These are phyloP conservation scores for Orbilia quercus DNA, from an alignment of 2,329 filamentous ascomycete genomes.

Conservation along the genomic window DNA sequence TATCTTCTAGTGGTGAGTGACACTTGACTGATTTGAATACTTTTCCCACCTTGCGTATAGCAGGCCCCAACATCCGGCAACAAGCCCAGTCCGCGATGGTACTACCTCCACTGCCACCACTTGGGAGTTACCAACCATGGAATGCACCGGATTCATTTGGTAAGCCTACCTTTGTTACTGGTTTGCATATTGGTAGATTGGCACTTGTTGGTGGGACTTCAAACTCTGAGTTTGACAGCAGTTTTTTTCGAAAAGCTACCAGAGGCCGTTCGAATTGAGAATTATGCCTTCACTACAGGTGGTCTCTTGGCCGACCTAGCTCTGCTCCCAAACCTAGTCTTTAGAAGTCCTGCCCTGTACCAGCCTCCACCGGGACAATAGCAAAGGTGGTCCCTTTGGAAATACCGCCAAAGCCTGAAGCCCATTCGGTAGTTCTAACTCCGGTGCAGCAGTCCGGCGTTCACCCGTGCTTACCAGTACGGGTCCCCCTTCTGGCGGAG, in stretches of 20 bases:
- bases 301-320: background rate
- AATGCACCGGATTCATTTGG: background rate
- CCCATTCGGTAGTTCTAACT: slow-evolving; percentile 14
- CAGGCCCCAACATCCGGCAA: background rate
- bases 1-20: slow-evolving; percentile 43
- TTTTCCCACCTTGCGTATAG: background rate
- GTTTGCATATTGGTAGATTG: background rate
- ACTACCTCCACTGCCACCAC: too few relatives aligned
- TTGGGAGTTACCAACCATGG: background rate
- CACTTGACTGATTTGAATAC: slow-evolving; percentile 2
- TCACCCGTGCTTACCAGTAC: background rate
- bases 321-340: background rate
- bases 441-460: background rate
- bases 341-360: background rate
- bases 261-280: background rate
- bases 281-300: too few relatives aligned
- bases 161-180: background rate
- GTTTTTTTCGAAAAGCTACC: background rate
- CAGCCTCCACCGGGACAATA: background rate
- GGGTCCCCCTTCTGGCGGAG: background rate
- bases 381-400: background rate
- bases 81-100: too few relatives aligned
- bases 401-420: background rate
- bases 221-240: background rate
- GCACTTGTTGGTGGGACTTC: background rate